These are phyloP conservation scores for Plasmodium vivax DNA, from an alignment of 169 alveolate species.

Conservation along the genomic window DNA sequence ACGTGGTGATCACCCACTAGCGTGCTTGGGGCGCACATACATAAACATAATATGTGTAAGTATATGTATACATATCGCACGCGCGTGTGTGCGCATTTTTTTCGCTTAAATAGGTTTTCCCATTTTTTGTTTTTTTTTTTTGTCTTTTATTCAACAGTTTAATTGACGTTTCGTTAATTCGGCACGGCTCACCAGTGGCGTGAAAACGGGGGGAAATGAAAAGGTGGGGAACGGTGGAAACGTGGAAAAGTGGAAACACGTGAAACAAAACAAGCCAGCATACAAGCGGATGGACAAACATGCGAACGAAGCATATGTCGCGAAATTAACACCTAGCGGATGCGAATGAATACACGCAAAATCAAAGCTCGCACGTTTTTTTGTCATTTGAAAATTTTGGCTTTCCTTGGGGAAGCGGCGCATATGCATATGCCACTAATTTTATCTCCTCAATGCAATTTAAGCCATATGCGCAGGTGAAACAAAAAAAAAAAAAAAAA, in stretches of 20 bases:
- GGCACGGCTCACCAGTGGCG: background rate
- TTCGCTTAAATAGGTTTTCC: background rate
- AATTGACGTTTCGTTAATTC: background rate
- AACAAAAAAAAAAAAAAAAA: background rate
- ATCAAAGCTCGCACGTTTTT: background rate
- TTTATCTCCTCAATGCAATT: background rate
- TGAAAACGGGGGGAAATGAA: background rate
- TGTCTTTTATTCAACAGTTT: background rate
- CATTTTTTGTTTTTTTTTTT: background rate
- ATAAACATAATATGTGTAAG: background rate
- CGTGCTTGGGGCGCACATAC: background rate
- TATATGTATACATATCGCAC: background rate
- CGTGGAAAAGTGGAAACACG: background rate
- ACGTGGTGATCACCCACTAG: background rate
- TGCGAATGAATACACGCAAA: background rate
- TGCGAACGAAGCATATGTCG: background rate
- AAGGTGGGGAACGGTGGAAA: background rate
- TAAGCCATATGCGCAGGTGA: background rate
- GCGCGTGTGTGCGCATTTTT: background rate
- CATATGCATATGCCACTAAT: background rate
- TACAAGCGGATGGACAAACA: background rate
- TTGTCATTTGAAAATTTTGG: background rate
- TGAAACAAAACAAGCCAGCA: conserved; percentile 1
- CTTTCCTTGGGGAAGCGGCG: background rate
- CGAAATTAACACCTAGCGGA: background rate